These are phyloP conservation scores for Quercus alba DNA, from an alignment of 306 rosid species.

Conservation along the genomic window DNA sequence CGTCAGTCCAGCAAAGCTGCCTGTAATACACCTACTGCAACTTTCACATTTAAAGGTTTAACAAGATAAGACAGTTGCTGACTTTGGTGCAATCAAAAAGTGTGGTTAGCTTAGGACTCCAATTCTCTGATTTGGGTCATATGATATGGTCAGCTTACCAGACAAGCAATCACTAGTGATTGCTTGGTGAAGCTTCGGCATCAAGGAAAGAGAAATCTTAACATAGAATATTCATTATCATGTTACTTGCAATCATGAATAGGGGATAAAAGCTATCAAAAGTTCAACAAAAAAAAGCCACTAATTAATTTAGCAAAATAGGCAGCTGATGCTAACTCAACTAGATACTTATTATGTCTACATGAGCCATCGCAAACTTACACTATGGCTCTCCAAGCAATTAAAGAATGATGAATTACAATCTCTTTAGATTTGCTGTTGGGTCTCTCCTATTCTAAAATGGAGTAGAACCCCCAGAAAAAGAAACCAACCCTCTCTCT, in stretches of 20 bases:
- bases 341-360: constrained; percentile 14
- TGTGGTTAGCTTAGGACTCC: background rate
- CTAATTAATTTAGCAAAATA: constrained; percentile 1
- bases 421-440: constrained; percentile 7
- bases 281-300: background rate
- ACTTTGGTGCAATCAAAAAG: background rate
- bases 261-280: background rate
- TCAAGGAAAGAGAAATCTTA: background rate
- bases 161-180: background rate
- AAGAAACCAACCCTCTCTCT: background rate
- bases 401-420: constrained; percentile 25
- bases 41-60: background rate
- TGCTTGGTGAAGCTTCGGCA: constrained; percentile 2
- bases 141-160: background rate
- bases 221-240: background rate
- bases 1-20: background rate
- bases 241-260: constrained; percentile 6
- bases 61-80: background rate
- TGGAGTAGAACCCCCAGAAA: constrained; percentile 34
- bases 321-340: constrained; percentile 3
- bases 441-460: constrained; percentile 40
- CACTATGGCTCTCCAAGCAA: constrained; percentile 17
- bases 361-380: constrained; percentile 18
- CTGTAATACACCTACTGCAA: background rate
- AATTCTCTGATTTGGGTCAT: background rate